Evolutionary conservation across 768 basidiomycete species (phyloP).

Genomic region (Pholiota microspora): DNA sequence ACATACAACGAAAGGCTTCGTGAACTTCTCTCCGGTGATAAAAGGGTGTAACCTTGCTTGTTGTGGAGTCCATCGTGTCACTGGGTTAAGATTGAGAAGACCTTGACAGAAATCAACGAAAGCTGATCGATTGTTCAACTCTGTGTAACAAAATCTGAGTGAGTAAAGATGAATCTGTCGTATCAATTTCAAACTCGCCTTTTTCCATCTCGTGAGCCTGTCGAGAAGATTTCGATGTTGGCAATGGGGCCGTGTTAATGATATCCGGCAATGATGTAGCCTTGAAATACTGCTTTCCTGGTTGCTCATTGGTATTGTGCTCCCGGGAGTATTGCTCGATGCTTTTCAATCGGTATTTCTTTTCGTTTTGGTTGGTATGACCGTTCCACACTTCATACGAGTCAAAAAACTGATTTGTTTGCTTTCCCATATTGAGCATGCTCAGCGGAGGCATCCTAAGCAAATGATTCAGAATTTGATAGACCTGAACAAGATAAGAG

Average conservation of each 20-base stretch:
- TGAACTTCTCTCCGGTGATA: slow-evolving; percentile 96
- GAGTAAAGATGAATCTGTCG: background rate
- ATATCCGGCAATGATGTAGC: slow-evolving; percentile 92
- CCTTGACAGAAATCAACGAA: slow-evolving; percentile 99
- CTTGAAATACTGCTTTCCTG: slow-evolving; percentile 98
- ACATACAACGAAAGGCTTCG: slow-evolving; percentile 79
- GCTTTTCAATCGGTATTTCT: slow-evolving; percentile 85
- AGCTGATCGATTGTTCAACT: slow-evolving; percentile 89
- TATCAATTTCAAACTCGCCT: slow-evolving; percentile 43
- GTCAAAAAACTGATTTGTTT: slow-evolving; percentile 92
- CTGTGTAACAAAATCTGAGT: slow-evolving; percentile 36
- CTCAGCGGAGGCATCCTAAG: slow-evolving; percentile 82
- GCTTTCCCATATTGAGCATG: slow-evolving; percentile 96
- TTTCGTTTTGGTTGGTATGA: slow-evolving; percentile 72
- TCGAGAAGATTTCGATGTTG: slow-evolving; percentile 73
- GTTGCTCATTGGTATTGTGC: slow-evolving; percentile 94
- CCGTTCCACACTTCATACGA: slow-evolving; percentile 55
- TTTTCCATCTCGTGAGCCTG: slow-evolving; percentile 87
- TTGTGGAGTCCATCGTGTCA: slow-evolving; percentile 95
- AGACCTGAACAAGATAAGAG: background rate
- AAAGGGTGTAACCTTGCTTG: slow-evolving; percentile 96
- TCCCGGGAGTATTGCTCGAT: slow-evolving; percentile 96
- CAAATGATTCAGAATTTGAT: slow-evolving; percentile 6
- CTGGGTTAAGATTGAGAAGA: slow-evolving; percentile 89
- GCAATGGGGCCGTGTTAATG: slow-evolving; percentile 94